Percentiles rank a stretch among this genome's conserved stretches.
Conservation (phyloP, 2,329 filamentous ascomycete genomes). For the Magnaporthiopsis incrustans region DNA sequence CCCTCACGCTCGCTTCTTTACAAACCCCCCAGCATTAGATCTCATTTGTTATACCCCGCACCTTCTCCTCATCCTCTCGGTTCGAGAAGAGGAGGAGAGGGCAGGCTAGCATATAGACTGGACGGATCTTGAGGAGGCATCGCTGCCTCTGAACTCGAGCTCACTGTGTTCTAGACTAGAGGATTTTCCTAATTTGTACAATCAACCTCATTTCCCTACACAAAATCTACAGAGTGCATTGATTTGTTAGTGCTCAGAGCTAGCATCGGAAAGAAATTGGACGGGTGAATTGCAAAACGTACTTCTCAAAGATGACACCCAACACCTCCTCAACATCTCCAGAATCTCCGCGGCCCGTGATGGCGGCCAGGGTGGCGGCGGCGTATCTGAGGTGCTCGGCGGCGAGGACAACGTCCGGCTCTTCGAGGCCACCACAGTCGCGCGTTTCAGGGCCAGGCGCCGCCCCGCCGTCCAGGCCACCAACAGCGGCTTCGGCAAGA, state of each 20-base stretch:
- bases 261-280: background rate
- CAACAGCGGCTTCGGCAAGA: constrained; percentile 39
- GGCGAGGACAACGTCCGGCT: constrained; percentile 78
- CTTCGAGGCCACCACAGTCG: constrained; percentile 25
- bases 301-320: constrained; percentile 97
- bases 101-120: background rate
- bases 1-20: background rate
- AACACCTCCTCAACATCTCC: constrained; percentile 94
- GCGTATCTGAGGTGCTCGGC: constrained; percentile 82
- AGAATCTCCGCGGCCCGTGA: constrained; percentile 76
- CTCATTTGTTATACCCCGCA: background rate
- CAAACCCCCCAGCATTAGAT: background rate
- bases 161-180: constrained; percentile 6
- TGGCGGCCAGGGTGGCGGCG: constrained; percentile 70
- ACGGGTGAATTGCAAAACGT: constrained; percentile 27
- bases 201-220: constrained; percentile 31
- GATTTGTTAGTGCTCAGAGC: constrained; percentile 3
- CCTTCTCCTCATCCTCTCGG: background rate
- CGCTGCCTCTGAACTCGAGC: background rate
- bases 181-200: background rate
- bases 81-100: background rate
- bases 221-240: constrained; percentile 29
- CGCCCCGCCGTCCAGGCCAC: constrained; percentile 21
- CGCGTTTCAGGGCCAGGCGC: too few species aligned
- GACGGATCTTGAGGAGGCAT: background rate